Conservation (phyloP, 1,284 basidiomycete genomes). For the Pseudozyma hubeiensis region DNA sequence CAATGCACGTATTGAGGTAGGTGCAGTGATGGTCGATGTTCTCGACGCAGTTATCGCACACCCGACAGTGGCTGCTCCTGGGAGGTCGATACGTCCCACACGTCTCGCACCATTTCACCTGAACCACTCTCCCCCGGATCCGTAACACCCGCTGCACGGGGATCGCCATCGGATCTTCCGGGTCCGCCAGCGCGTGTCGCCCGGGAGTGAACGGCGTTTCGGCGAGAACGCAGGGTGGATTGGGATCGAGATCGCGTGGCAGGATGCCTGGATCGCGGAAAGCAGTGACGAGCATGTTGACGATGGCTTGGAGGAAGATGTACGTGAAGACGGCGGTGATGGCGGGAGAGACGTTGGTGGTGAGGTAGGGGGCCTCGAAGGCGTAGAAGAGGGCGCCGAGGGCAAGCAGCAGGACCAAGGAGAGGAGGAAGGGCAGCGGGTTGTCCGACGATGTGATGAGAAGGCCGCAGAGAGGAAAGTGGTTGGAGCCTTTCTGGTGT, state of each 20-base stretch:
- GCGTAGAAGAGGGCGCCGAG: constrained; percentile 60
- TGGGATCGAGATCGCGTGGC: constrained; percentile 63
- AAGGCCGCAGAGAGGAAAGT: constrained; percentile 55
- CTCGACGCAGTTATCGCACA: constrained; percentile 68
- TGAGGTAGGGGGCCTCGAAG: constrained; percentile 59
- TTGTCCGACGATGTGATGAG: constrained; percentile 61
- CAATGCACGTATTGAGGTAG: constrained; percentile 68
- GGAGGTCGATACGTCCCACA: constrained; percentile 67
- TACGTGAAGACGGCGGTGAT: constrained; percentile 57
- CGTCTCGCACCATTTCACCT: constrained; percentile 67
- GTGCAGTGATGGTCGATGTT: constrained; percentile 69
- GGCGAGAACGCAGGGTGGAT: constrained; percentile 60
- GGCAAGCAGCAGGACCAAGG: constrained; percentile 43
- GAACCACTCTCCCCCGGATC: constrained; percentile 31
- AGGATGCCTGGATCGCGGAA: constrained; percentile 66
- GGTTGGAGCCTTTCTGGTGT: constrained; percentile 50
- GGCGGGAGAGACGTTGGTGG: constrained; percentile 53
- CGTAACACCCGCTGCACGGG: constrained; percentile 47
- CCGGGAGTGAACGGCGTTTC: constrained; percentile 22
- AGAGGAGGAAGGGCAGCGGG: constrained; percentile 55
- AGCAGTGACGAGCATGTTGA: constrained; percentile 62
- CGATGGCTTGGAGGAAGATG: constrained; percentile 49
- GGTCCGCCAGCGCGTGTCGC: constrained; percentile 24
- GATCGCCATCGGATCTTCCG: constrained; percentile 44
- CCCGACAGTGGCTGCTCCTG: constrained; percentile 64